phyloP scores from a whole-genome alignment of 2,329 filamentous ascomycete genomes.

The Penicillium sp. region DNA sequence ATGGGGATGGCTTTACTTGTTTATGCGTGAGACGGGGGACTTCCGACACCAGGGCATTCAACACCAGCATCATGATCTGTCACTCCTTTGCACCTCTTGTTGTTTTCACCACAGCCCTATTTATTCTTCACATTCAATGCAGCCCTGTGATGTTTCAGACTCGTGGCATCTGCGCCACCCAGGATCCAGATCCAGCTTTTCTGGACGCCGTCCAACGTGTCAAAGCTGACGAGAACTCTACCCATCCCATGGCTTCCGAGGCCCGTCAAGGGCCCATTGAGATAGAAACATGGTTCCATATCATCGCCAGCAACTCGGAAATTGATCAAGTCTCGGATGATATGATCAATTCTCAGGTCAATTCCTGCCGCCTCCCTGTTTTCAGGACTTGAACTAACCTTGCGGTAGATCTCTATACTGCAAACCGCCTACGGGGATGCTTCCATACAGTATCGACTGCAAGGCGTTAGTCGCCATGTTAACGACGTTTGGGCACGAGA shows the following conservation, averaged over 20 bases:
- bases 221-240: constrained; percentile 16
- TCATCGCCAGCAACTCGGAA: constrained; percentile 36
- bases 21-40: constrained; percentile 11
- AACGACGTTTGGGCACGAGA: constrained; percentile 57
- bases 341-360: constrained; percentile 39
- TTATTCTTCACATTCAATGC: constrained; percentile 17
- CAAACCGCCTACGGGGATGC: constrained; percentile 48
- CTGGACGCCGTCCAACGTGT: constrained; percentile 28
- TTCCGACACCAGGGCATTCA: constrained; percentile 10
- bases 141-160: constrained; percentile 14
- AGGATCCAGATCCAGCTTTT: constrained; percentile 28
- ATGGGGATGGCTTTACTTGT: constrained; percentile 6
- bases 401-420: constrained; percentile 33
- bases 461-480: constrained; percentile 49
- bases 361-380: constrained; percentile 1
- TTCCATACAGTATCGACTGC: constrained; percentile 51
- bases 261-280: constrained; percentile 30
- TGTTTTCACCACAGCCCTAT: constrained; percentile 18
- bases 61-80: constrained; percentile 25
- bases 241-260: constrained; percentile 12
- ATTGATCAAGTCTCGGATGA: constrained; percentile 29
- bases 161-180: constrained; percentile 34
- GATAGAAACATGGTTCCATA: constrained; percentile 45
- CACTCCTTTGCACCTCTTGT: constrained; percentile 21
- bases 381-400: background rate